Base-by-base conservation (phyloP, 768 basidiomycete genomes). In the Kwoniella shandongensis region DNA sequence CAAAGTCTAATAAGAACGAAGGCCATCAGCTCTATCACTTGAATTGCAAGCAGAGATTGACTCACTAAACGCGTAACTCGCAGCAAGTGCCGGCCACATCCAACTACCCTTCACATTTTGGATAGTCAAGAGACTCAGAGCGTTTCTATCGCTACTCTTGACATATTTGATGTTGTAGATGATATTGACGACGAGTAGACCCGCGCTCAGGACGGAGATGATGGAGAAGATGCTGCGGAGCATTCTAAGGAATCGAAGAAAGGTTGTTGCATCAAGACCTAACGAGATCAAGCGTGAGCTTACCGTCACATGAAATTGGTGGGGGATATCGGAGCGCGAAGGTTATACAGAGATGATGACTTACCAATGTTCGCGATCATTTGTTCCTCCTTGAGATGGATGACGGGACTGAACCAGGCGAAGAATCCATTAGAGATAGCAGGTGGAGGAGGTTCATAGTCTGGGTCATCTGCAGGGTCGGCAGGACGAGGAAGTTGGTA, bases 191-290 rank as follows among this genome's bases (percentile, higher is more conserved):
- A 97, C 81, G 62, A 97, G 85, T 55, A 89, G 78, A 0, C 86
- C 85, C 55, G 54, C 58, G 30, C 59, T 60, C 18, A 67, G 45
- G 18, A 76, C 23, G 8, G 70, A 63, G n/a, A 75, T 58, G 29
- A 63, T 55, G 20, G 69, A 54, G 62, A 78, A 78, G 26, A 72
- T 47, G 57, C 62, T 59, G 29, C 91, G 86, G 72, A 87, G 82
- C 78, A 99, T 83, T 51, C 92, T 86, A 23, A 88, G 83, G 76
- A 98, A 97, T 25, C 94, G 87, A 22, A 99, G 83, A 76, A 88
- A 99, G 22, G 88, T 83, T 45, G 92, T 89, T 0, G 93, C 94
- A 70, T 99, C 96, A 10, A 96, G 84, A 25, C 94, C 94, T 75
- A 89, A 75, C 88, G 88, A 23, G 35, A 27, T 18, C 13, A 22